phyloP scores from a whole-genome alignment of 2,329 filamentous ascomycete species.

The Calonectria honghensis region DNA sequence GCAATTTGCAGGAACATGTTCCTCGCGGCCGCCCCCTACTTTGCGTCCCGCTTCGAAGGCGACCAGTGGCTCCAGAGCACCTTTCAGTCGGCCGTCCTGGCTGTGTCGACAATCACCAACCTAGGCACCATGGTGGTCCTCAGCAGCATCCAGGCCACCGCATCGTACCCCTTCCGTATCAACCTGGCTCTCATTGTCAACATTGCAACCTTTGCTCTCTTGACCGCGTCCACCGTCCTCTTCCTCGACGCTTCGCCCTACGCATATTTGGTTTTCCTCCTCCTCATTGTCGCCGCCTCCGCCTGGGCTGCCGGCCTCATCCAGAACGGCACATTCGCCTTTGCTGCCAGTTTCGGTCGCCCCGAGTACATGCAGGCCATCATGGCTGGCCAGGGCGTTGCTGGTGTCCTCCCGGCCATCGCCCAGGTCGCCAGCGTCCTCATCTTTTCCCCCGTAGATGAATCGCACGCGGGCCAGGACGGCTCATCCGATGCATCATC shows the following conservation, averaged over 20 bases:
- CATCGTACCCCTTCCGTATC: slow-evolving; percentile 93
- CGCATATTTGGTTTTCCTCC: slow-evolving; percentile 86
- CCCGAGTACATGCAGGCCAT: slow-evolving; percentile 96
- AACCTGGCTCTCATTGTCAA: slow-evolving; percentile 85
- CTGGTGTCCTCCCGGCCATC: slow-evolving; percentile 90
- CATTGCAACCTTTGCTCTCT: slow-evolving; percentile 82
- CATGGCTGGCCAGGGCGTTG: slow-evolving; percentile 95
- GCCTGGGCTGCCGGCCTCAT: slow-evolving; percentile 88
- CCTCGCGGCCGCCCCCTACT: slow-evolving; percentile 94
- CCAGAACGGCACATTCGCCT: slow-evolving; percentile 96
- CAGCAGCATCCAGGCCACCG: slow-evolving; percentile 85
- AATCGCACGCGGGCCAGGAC: slow-evolving; percentile 52
- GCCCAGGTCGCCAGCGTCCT: slow-evolving; percentile 91
- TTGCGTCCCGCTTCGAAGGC: slow-evolving; percentile 85
- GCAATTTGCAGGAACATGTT: slow-evolving; percentile 90
- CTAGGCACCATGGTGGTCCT: slow-evolving; percentile 85
- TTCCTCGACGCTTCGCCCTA: slow-evolving; percentile 78
- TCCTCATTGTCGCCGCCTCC: slow-evolving; percentile 86
- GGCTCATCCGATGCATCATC: slow-evolving; percentile 56
- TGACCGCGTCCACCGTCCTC: slow-evolving; percentile 86
- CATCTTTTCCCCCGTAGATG: slow-evolving; percentile 64
- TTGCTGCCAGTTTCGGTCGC: slow-evolving; percentile 88
- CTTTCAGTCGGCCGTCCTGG: slow-evolving; percentile 93
- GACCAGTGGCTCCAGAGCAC: slow-evolving; percentile 83
- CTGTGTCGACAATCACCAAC: slow-evolving; percentile 90